Evolutionary conservation across 1,139 yeast genomes (phyloP), one percentile per base, ranked within the genome.

Genomic region (Groenewaldozyma auringiensis): DNA sequence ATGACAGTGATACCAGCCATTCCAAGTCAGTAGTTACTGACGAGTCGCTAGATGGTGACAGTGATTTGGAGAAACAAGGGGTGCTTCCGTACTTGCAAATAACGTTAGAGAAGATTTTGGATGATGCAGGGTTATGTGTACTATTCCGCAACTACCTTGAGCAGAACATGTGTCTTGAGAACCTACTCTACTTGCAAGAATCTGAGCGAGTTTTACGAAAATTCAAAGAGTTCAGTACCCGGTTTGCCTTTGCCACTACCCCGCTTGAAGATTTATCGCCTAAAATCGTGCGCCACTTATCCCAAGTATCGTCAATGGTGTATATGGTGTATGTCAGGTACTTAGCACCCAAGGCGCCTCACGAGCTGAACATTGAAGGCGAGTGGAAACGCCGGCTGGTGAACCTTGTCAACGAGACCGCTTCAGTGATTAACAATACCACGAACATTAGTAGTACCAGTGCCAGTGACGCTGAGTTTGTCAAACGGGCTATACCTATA

Each of bases 71-170:
- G 16, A n/a, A 38, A 37, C 29, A 21, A 37, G 32, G 21, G 18
- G 29, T 25, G 11, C 6, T 11, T 25, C 9, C 29, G 29, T 11
- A 6, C 11, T 25, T 25, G 11, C 29, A 25, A 25, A 42, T 63
- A 22, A 52, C 68, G 1, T 63, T 86, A 33, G 64, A 68, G 35
- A 68, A 70, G 9, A 71, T 84, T 2, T 60, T 88, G 14, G 65
- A 65, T 2, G 96, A 89, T 58, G 95, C 96, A 0, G 97, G 95
- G 0, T 66, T 83, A 66, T 71, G 82, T 43, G 75, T 78, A 51
- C 66, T 87, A 11, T 87, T 89, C 63, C 71, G 78, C 47, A 68
- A 69, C 21, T 87, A 84, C 59, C 65, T 88, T 45, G 77, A 73
- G 41, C 72, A 70, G 16, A 83, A 79, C 46, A 74, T 72, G 50